Conservation (phyloP, 2,329 filamentous ascomycete species). For the Tympanopsis confertula region DNA sequence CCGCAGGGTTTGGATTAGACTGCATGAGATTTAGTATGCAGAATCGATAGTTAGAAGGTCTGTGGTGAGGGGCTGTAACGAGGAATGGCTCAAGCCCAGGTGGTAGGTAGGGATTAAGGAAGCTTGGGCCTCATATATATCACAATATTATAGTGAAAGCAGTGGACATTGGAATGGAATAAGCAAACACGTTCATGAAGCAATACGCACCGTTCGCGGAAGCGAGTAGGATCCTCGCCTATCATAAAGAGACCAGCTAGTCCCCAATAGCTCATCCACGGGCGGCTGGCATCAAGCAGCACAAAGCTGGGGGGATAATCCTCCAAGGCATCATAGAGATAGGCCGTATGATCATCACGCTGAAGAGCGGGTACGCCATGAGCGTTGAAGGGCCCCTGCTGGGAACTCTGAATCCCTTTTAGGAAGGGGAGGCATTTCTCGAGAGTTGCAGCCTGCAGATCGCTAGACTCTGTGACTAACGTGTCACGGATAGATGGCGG, state of each 20-base stretch:
- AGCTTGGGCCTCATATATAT: no score
- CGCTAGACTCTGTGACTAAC: slow-evolving; percentile 40
- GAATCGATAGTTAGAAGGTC: no score
- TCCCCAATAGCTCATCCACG: slow-evolving; percentile 65
- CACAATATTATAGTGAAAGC: no score
- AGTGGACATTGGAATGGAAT: no score
- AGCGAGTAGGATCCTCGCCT: slow-evolving; percentile 46
- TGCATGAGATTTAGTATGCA: no score
- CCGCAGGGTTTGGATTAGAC: slow-evolving; percentile 45
- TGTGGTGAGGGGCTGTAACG: no score
- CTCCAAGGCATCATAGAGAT: slow-evolving; percentile 22
- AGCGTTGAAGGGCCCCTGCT: slow-evolving; percentile 32
- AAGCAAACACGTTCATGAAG: no score
- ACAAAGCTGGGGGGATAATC: slow-evolving; percentile 44
- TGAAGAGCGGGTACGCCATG: slow-evolving; percentile 48
- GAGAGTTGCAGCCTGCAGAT: slow-evolving; percentile 39
- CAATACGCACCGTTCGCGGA: slow-evolving; percentile 30
- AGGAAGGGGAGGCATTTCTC: slow-evolving; percentile 43
- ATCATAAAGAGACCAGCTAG: slow-evolving; percentile 46
- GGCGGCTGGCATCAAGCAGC: slow-evolving; percentile 56
- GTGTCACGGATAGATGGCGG: background rate
- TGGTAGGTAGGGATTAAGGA: no score
- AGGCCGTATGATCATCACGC: slow-evolving; percentile 27
- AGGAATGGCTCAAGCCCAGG: no score
- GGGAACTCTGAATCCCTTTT: slow-evolving; percentile 23